phyloP scores from a whole-genome alignment of 306 rosid genomes.

The Acmispon strigosus region DNA sequence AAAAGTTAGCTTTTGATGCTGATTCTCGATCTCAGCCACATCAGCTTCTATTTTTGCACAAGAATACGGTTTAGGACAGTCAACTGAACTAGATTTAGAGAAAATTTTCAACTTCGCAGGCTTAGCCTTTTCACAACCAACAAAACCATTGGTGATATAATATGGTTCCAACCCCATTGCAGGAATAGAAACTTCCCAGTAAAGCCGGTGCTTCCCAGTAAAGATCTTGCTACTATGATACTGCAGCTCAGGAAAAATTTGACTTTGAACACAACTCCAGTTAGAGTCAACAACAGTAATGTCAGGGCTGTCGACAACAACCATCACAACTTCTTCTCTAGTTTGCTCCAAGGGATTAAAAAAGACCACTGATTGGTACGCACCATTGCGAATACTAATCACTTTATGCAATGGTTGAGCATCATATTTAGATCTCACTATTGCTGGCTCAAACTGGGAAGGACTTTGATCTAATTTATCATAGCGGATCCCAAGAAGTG shows the following conservation, averaged over 20 bases:
- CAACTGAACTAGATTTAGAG: constrained; percentile 42
- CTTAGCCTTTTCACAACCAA: constrained; percentile 64
- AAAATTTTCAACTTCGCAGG: constrained; percentile 61
- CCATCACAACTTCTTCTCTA: constrained; percentile 86
- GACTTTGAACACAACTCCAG: constrained; percentile 78
- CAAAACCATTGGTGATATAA: constrained; percentile 56
- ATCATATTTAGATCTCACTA: constrained; percentile 83
- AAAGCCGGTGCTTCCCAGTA: constrained; percentile 79
- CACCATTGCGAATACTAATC: constrained; percentile 51
- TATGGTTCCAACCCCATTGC: constrained; percentile 85
- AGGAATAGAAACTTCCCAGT: constrained; percentile 79
- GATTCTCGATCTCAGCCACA: constrained; percentile 62
- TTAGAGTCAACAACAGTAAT: constrained; percentile 69
- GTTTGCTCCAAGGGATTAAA: constrained; percentile 84
- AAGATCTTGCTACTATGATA: constrained; percentile 61
- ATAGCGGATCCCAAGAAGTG: constrained; percentile 72
- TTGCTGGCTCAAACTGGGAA: constrained; percentile 70
- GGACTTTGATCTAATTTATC: constrained; percentile 74
- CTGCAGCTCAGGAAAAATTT: constrained; percentile 79
- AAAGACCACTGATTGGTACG: constrained; percentile 55
- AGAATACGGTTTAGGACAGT: constrained; percentile 71
- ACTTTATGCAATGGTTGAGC: constrained; percentile 79
- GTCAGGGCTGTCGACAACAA: constrained; percentile 67
- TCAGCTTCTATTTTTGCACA: constrained; percentile 49
- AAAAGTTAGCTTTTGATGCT: constrained; percentile 68